Evolutionary conservation across 2,329 filamentous ascomycete species (phyloP).

Genomic region (Neonectria magnoliae): DNA sequence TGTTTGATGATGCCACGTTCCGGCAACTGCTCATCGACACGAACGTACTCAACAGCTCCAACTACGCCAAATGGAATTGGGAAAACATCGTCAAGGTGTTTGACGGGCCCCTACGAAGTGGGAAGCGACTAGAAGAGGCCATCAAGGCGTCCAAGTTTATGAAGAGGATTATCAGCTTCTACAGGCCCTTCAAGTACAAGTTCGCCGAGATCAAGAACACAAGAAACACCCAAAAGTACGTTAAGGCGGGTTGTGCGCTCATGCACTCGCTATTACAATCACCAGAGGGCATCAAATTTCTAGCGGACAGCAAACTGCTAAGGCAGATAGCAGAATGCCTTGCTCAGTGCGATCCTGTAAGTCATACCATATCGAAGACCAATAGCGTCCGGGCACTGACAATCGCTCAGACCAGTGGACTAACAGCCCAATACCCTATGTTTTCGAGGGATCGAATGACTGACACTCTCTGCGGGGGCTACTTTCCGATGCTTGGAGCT

Average conservation of each 20-base stretch:
- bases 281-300: conserved; percentile 82
- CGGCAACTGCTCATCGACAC: conserved; percentile 77
- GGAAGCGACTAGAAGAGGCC: conserved; percentile 92
- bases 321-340: conserved; percentile 95
- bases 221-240: conserved; percentile 92
- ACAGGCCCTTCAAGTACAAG: conserved; percentile 94
- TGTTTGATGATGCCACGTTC: conserved; percentile 70
- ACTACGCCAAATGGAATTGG: conserved; percentile 98
- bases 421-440: conserved; percentile 85
- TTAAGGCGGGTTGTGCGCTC: conserved; percentile 87
- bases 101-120: conserved; percentile 89
- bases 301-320: conserved; percentile 91
- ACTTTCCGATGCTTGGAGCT: conserved; percentile 91
- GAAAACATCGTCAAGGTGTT: conserved; percentile 90
- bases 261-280: conserved; percentile 89
- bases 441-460: conserved; percentile 87
- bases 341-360: conserved; percentile 90
- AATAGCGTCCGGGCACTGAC: conserved; percentile 32
- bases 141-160: conserved; percentile 96
- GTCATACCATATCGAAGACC: conserved; percentile 21
- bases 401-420: conserved; percentile 66
- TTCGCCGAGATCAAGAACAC: conserved; percentile 93
- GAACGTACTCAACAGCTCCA: conserved; percentile 86
- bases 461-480: conserved; percentile 90
- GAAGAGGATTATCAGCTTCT: conserved; percentile 93